Base-by-base conservation (phyloP, 1,284 basidiomycete genomes). In the Sporisorium exsertum region DNA sequence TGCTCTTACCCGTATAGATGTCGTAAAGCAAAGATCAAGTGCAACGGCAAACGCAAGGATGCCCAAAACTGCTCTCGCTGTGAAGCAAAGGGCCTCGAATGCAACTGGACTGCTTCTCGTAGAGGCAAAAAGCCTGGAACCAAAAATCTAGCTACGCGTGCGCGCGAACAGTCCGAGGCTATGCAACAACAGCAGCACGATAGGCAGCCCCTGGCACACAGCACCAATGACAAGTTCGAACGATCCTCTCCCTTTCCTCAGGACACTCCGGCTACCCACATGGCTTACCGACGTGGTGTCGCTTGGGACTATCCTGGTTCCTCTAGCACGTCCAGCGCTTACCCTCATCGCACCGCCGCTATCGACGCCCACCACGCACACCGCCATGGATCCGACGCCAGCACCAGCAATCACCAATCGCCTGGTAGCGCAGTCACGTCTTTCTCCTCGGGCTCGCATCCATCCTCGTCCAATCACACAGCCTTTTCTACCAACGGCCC, bases 21-120 rank as follows among this genome's bases (percentile, higher is more conserved):
- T 56, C 47, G 72, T 18, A 70, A 70, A 47, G 72, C 72, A 13
- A 75, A 75, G 72, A 80, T 75, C 66, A 75, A 75, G 51, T 75
- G 72, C 64, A 75, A 70, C 46, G 72, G 72, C 40, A 75, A 75
- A 51, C 66, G 72, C 47, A 75, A 75, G 40, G 72, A 75, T 12
- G 72, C 67, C 2, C 72, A 70, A 27, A 75, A 75, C 54, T 75
- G 72, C 37, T 59, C 72, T 0, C 59, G 72, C 27, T 75, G 72
- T 50, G 67, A 75, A 51, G 72, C 64, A 32, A 75, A 75, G 49
- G 72, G 72, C 22, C 67, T 75, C 37, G 67, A 65, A 24, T 75
- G 72, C 64, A 66, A 64, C 15, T 75, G 72, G 72, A 75, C 72
- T 37, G 62, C 62, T 7, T 75, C 72, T 12, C 67, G 72, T 42